phyloP scores from a whole-genome alignment of 768 basidiomycete genomes.

The Tricholoma saponaceum region DNA sequence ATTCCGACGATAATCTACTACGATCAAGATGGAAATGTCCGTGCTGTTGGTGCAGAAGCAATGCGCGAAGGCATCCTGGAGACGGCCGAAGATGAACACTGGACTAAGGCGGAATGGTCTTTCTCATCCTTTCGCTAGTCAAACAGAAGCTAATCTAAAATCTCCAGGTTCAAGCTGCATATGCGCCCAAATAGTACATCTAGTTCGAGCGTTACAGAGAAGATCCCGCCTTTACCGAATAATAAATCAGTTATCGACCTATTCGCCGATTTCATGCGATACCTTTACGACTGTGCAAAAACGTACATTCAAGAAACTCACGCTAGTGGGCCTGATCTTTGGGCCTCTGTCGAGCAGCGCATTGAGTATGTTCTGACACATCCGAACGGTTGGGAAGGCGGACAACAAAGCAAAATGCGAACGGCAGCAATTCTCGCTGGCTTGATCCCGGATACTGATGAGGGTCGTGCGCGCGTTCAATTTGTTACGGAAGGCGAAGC shows the following conservation, averaged over 20 bases:
- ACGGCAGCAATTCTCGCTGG: conserved; percentile 42
- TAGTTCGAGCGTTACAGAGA: conserved; percentile 15
- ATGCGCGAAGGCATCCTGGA: conserved; percentile 31
- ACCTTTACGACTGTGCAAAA: conserved; percentile 35
- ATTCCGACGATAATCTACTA: conserved; percentile 46
- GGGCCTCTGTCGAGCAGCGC: conserved; percentile 33
- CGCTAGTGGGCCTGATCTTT: conserved; percentile 30
- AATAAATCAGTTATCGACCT: conserved; percentile 38
- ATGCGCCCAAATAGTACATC: conserved; percentile 8
- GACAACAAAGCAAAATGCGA: conserved; percentile 47
- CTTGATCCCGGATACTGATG: conserved; percentile 32
- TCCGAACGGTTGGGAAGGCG: conserved; percentile 56
- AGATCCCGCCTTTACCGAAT: conserved; percentile 36
- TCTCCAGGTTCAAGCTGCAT: conserved; percentile 24
- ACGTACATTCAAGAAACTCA: conserved; percentile 41
- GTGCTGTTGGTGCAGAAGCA: conserved; percentile 44
- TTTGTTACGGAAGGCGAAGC: conserved; percentile 58
- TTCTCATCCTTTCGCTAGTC: conserved; percentile 4
- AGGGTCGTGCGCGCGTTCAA: conserved; percentile 35
- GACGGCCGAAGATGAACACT: conserved; percentile 36
- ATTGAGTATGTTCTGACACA: conserved; percentile 49
- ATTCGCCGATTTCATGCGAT: conserved; percentile 44
- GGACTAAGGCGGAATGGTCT: conserved; percentile 46
- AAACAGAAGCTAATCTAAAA: no score
- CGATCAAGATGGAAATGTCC: conserved; percentile 30